Base-by-base conservation (phyloP, 495 filamentous ascomycete genomes). In the Penicillium crystallinum region DNA sequence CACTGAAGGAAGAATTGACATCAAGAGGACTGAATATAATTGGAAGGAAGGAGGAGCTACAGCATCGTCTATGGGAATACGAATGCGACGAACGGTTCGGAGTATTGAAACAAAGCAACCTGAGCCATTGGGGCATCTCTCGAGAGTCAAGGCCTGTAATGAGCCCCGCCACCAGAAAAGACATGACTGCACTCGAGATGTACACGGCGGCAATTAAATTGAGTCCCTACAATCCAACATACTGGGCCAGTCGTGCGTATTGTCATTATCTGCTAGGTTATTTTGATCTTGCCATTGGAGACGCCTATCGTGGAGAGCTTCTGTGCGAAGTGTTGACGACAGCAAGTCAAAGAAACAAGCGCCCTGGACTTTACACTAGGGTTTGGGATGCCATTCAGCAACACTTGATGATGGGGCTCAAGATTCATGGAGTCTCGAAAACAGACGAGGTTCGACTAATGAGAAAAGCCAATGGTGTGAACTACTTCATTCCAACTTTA, bases 231-330 rank as follows among this genome's bases (percentile, higher is more conserved):
- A 84, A 88, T 57, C 69, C 88, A 10, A 72, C 84, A 23, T 75
- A 83, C 33, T 90, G 89, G 66, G 63, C 90, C 42, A 74, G 81
- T 48, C 79, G 89, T 15, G 84, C 88, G n/a, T 73, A 80, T 27
- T 78, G 81, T 15, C 82, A 92, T 65, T 74, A 83, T 35, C 68
- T 81, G 40, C 81, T 90, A 18, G 86, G 77, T 23, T 91, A 88
- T 63, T 91, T 87, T 9, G 91, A 96, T 58, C 77, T 96, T 11
- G 88, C 88, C 8, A 81, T 85, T 30, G 88, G 88, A 22, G 91
- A 93, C 63, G 87, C 87, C 11, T 93, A 95, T 66, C 83, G 86
- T 47, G 88, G 88, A 6, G 77, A 91, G 4, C 76, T 95, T 25
- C 77, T 95, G 4, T 66, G 61, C 30, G 63, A 73, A 19, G 55